A percentile compares a stretch with the other conserved stretches of the same genome.
Evolutionary conservation across 768 basidiomycete species (phyloP).

Genomic region (Mycena rebaudengoi): DNA sequence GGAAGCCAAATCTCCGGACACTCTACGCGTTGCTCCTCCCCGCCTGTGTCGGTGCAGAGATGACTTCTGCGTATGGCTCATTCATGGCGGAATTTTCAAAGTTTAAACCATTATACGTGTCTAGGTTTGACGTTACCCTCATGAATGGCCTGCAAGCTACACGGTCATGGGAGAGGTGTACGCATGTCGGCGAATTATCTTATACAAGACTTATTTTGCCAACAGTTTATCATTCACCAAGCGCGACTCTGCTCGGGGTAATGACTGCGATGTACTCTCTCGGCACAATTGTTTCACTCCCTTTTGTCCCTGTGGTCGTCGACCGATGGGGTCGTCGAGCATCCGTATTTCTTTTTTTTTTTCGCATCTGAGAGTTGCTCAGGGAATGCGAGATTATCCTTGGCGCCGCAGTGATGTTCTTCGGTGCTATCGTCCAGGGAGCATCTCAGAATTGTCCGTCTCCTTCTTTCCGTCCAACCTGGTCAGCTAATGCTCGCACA

Average conservation of each 20-base stretch:
- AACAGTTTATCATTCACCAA: slow-evolving; percentile 5
- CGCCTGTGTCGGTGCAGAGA: slow-evolving; percentile 12
- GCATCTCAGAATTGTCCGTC: slow-evolving; percentile 1
- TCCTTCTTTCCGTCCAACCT: no score
- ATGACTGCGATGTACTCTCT: slow-evolving; percentile 16
- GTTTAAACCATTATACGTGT: background rate
- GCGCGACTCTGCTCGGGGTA: background rate
- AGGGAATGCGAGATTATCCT: slow-evolving; percentile 1
- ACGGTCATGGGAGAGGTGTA: slow-evolving; percentile 2
- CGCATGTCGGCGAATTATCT: background rate
- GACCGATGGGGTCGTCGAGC: slow-evolving; percentile 6
- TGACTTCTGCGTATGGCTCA: slow-evolving; percentile 8
- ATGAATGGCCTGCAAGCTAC: slow-evolving; percentile 6
- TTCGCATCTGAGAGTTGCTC: background rate
- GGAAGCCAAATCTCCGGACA: slow-evolving; percentile 8
- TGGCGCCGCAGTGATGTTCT: background rate
- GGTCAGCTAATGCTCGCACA: no score
- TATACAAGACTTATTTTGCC: background rate
- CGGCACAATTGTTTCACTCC: background rate
- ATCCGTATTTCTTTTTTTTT: background rate
- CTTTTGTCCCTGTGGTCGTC: background rate
- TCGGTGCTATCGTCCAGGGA: slow-evolving; percentile 4
- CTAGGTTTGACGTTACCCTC: slow-evolving; percentile 8
- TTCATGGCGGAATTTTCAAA: no score
- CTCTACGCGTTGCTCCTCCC: slow-evolving; percentile 13